A percentile compares a stretch with the other conserved stretches of the same genome.
Evolutionary conservation across 2,329 filamentous ascomycete species (phyloP).

Genomic region (Triangularia verruculosa): DNA sequence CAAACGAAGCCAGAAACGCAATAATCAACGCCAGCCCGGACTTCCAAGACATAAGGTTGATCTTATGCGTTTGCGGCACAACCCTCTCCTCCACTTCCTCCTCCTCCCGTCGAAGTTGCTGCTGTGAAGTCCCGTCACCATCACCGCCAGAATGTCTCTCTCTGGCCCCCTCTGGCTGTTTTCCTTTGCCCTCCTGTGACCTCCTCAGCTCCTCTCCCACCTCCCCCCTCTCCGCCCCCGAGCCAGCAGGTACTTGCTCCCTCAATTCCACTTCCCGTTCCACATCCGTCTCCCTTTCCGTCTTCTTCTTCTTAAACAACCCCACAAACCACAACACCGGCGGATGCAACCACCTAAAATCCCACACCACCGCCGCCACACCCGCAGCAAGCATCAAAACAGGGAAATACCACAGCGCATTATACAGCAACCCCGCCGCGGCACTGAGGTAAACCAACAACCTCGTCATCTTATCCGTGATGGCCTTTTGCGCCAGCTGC

Average conservation of each 20-base stretch:
- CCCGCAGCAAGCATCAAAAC: constrained; percentile 58
- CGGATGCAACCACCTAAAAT: constrained; percentile 50
- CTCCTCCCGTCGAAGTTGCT: neutral
- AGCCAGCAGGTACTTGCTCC: neutral
- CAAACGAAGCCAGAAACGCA: constrained; percentile 55
- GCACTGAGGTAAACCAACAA: constrained; percentile 62
- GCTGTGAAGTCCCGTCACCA: neutral
- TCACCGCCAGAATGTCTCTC: neutral
- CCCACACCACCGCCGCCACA: constrained; percentile 51
- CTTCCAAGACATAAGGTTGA: constrained; percentile 45
- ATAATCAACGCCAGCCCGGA: constrained; percentile 41
- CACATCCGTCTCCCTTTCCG: neutral
- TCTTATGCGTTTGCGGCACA: constrained; percentile 33
- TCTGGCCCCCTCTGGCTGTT: neutral
- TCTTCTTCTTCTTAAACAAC: neutral
- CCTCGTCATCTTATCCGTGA: constrained; percentile 61
- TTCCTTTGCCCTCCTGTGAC: neutral
- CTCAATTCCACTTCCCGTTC: neutral
- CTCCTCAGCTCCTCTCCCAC: neutral
- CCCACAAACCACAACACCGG: constrained; percentile 28
- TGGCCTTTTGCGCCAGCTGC: constrained; percentile 63
- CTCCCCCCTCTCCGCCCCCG: neutral
- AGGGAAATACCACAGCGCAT: constrained; percentile 73
- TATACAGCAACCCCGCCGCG: constrained; percentile 66
- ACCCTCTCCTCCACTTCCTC: constrained; percentile 3